Evolutionary conservation across 2,329 filamentous ascomycete species (phyloP), one percentile per base, ranked within the genome.

Genomic region (Balansia obtecta): DNA sequence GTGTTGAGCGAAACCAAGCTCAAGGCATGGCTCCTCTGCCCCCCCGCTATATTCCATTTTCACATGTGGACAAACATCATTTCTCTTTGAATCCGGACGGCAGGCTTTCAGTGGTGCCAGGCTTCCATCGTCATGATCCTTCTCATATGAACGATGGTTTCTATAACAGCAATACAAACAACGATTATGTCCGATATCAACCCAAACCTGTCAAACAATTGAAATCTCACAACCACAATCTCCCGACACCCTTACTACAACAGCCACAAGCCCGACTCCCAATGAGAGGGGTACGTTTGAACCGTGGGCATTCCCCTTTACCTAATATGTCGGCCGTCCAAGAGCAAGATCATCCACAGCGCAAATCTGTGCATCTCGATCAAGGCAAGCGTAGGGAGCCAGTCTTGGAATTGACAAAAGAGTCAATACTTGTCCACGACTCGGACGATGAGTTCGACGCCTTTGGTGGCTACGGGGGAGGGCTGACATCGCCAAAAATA

Each of bases 191-290:
- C 27, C 50, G 56, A 48, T 45, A 50, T 45, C 52, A 50, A 34
- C 57, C 53, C 18, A 56, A 56, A 33, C 37, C 50, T 8, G 53
- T 53, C 34, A 54, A 53, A 6, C 54, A 54, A 50, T 45, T 57
- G 49, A 52, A 54, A 15, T 46, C 51, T 27, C 46, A 53, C 8
- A 57, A 56, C 22, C 40, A 45, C 22, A 41, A 45, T 30, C 58
- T 57, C 16, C 58, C 60, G 6, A 53, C 53, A 12, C 61, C 40
- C 39, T 20, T 39, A 3, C 3, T 45, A 4, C 44, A 58, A 27
- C 44, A 58, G 22, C 59, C 51, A 18, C 61, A 64, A 20, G 57
- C 65, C 16, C 68, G 63, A 45, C 60, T 72, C n/a, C 63, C 71
- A 0, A 57, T 71, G 51, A 66, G 71, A 18, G 68, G 52, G n/a